These are phyloP conservation scores for Termitomyces sp. DNA, from an alignment of 768 basidiomycete genomes.

Conservation along the genomic window DNA sequence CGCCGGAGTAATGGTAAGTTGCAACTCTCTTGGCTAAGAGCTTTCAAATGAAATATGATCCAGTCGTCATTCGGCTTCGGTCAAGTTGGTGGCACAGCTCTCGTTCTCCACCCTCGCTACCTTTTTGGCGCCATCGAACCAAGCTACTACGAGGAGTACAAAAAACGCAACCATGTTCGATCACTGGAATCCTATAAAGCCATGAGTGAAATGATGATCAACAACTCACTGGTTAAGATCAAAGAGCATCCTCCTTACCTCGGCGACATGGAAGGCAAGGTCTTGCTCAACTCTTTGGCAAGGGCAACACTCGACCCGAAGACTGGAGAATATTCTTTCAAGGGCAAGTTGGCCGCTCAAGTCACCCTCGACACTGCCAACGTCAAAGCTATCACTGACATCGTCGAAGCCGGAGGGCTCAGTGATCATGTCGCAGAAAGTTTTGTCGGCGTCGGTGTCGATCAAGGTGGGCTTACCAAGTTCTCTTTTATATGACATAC, in stretches of 20 bases:
- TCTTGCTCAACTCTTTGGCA: conserved; percentile 89
- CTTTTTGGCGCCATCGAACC: conserved; percentile 82
- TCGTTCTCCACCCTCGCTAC: conserved; percentile 88
- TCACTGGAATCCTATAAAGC: conserved; percentile 75
- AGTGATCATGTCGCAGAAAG: conserved; percentile 23
- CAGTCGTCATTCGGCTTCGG: conserved; percentile 97
- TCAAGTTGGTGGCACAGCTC: conserved; percentile 91
- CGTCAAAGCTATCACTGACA: conserved; percentile 53
- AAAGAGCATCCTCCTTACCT: conserved; percentile 90
- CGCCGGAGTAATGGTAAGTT: conserved; percentile 76
- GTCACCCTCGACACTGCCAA: conserved; percentile 59
- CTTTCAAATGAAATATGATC: conserved; percentile 8
- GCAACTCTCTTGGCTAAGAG: neutral
- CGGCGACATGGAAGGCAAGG: conserved; percentile 77
- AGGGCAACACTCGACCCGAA: conserved; percentile 78
- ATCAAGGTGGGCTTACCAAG: conserved; percentile 59
- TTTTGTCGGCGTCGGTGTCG: conserved; percentile 78
- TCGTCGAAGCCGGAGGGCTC: conserved; percentile 33
- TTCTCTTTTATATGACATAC: neutral
- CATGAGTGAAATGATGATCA: conserved; percentile 95
- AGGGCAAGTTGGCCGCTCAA: conserved; percentile 48
- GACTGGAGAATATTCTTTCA: conserved; percentile 83
- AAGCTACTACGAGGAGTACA: conserved; percentile 74
- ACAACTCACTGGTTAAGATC: conserved; percentile 88
- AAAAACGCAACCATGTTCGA: conserved; percentile 57